A percentile compares a stretch with the other conserved stretches of the same genome.
Evolutionary conservation across 2,329 filamentous ascomycete species (phyloP).

Genomic region (Tricladium varicosporioides): DNA sequence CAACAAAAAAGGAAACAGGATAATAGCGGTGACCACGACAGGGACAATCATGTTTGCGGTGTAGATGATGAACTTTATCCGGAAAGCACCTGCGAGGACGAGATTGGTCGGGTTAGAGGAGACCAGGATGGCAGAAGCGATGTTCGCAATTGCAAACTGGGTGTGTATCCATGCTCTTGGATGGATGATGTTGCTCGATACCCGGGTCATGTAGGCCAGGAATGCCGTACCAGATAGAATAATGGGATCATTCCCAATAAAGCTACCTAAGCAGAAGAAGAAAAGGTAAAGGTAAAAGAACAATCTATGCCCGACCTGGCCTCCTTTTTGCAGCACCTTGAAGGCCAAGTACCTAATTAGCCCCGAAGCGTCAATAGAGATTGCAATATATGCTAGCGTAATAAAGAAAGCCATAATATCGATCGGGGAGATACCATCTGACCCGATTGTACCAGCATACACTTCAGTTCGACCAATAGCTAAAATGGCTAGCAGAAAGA

Average conservation of each 20-base stretch:
- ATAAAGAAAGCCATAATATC: constrained; percentile 77
- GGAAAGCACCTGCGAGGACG: constrained; percentile 69
- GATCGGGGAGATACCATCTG: constrained; percentile 64
- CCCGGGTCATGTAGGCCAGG: constrained; percentile 73
- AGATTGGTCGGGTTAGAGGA: constrained; percentile 78
- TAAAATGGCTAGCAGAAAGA: constrained; percentile 67
- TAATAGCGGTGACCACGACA: constrained; percentile 62
- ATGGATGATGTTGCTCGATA: constrained; percentile 69
- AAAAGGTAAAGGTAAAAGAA: constrained; percentile 74
- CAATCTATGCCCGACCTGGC: constrained; percentile 62
- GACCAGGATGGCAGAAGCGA: constrained; percentile 72
- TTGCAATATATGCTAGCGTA: constrained; percentile 72
- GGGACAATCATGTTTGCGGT: constrained; percentile 78
- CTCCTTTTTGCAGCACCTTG: constrained; percentile 66
- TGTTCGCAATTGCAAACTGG: constrained; percentile 71
- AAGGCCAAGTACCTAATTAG: constrained; percentile 69
- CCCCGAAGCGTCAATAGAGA: constrained; percentile 74
- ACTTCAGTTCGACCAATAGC: constrained; percentile 68
- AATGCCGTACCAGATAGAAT: constrained; percentile 74
- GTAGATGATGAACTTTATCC: constrained; percentile 70
- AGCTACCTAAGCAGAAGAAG: constrained; percentile 65
- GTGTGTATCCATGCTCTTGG: constrained; percentile 71
- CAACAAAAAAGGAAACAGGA: constrained; percentile 67
- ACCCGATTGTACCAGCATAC: constrained; percentile 64
- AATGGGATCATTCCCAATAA: constrained; percentile 74